A percentile compares a stretch with the other conserved stretches of the same genome.
Evolutionary conservation across 805 yeast species (phyloP).

Genomic region (Candida oleophila): DNA sequence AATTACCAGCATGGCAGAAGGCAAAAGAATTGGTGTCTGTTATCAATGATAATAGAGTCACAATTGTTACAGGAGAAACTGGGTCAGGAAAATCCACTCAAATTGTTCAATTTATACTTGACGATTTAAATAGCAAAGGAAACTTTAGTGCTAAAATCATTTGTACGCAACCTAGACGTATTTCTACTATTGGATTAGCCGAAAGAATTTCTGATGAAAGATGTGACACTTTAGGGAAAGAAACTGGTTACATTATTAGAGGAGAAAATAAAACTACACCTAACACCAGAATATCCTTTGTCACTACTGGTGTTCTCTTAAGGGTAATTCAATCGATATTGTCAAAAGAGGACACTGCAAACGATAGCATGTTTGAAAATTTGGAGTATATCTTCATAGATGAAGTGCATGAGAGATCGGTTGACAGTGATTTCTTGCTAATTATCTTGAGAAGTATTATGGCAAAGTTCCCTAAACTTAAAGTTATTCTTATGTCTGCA

Average conservation of each 20-base stretch:
- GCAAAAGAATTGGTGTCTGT: constrained; percentile 52
- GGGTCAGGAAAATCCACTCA: constrained; percentile 98
- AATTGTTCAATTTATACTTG: constrained; percentile 84
- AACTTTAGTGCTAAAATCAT: constrained; percentile 60
- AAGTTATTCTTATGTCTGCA: constrained; percentile 87
- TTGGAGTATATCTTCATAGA: constrained; percentile 78
- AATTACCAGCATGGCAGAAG: constrained; percentile 84
- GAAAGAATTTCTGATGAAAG: constrained; percentile 90
- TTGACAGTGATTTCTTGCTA: constrained; percentile 83
- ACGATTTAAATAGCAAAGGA: constrained; percentile 50
- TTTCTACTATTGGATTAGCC: constrained; percentile 91
- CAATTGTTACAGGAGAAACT: constrained; percentile 91
- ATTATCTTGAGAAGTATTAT: constrained; percentile 69
- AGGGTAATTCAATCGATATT: constrained; percentile 72
- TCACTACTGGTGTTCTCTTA: constrained; percentile 89
- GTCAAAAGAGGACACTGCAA: constrained; percentile 17
- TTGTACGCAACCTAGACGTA: constrained; percentile 95
- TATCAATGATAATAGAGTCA: constrained; percentile 60
- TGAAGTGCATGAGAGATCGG: constrained; percentile 95
- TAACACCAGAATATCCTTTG: constrained; percentile 75
- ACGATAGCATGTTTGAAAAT: constrained; percentile 44
- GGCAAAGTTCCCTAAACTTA: constrained; percentile 51
- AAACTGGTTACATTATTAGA: constrained; percentile 85
- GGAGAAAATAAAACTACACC: constrained; percentile 74
- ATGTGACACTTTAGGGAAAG: constrained; percentile 59